Base-by-base conservation (phyloP, 768 basidiomycete genomes). In the Tubosaeta sp. region DNA sequence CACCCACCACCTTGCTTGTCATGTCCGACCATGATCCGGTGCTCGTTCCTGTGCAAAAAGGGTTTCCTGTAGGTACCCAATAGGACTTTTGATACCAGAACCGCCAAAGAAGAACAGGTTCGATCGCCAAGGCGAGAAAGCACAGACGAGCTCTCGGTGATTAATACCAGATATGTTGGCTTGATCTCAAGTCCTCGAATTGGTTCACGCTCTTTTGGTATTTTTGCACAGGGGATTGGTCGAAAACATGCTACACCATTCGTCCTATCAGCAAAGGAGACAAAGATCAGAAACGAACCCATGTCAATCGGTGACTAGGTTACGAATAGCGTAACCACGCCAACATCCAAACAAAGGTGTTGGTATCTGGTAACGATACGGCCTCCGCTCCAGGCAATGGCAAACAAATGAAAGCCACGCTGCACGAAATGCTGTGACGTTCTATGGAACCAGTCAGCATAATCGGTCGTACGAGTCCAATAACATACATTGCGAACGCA, bases 381-480 rank as follows among this genome's bases (percentile, higher is more conserved):
- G 59, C 52, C 41, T 39, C 34, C 34, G 32, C 29, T 38, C 31
- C 18, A 18, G 4, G 36, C 40, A 22, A 36, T 19, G 2, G 32
- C 1, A 34, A 34, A 34, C 12, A 13, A 44, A 46, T 34, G 39
- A 46, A 46, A 25, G 13, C 3, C 45, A 46, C 41, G 31, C 34
- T 21, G n/a, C n/a, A n/a, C n/a, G 16, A 4, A 35, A 48, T 53
- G 58, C 58, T 57, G 52, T 57, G 54, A 41, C 36, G 27, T 63
- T 54, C 52, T 49, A 30, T 41, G 30, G 27, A 49, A 44, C 43
- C 45, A 50, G 25, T 27, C 29, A 39, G 31, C n/a, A 24, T 19
- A 27, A 16, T 18, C 6, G 50, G n/a, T 59, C 57, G 52, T 60
- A 57, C 55, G 61, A 62, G 51, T 30, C 27, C n/a, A 49, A 44